Evolutionary conservation across 1,284 basidiomycete species (phyloP).

Genomic region (Stereum hirsutum): DNA sequence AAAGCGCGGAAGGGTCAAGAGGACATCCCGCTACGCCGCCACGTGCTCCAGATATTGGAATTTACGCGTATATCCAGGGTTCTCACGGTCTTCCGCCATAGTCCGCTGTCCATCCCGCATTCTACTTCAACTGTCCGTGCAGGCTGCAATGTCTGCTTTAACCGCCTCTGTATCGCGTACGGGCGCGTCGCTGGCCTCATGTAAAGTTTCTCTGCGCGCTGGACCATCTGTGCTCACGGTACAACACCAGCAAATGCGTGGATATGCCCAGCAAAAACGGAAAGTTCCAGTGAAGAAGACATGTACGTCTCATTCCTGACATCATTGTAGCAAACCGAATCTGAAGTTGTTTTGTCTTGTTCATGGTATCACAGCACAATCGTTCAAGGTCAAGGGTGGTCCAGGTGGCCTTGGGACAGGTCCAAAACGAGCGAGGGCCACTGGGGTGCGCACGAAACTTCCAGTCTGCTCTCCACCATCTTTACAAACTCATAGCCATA

Average conservation of each 20-base stretch:
- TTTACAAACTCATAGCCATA: constrained; percentile 29
- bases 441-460: constrained; percentile 9
- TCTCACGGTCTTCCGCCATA: too few species aligned
- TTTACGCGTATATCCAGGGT: too few species aligned
- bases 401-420: not conserved
- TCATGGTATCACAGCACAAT: not conserved
- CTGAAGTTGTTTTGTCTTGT: not conserved
- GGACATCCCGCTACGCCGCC: too few species aligned
- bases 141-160: constrained; percentile 11
- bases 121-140: too few species aligned
- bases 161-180: constrained; percentile 2
- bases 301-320: not conserved
- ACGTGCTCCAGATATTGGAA: too few species aligned
- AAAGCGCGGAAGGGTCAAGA: too few species aligned
- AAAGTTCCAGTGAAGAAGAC: constrained; percentile 5
- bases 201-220: not conserved
- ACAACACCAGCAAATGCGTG: constrained; percentile 3
- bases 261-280: constrained; percentile 8
- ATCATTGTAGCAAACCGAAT: not conserved
- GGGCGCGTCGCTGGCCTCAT: not conserved
- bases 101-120: too few species aligned
- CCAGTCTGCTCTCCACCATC: not conserved
- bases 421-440: constrained; percentile 6
- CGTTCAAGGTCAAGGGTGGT: not conserved
- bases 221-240: constrained; percentile 1